Base-by-base conservation (phyloP, 768 basidiomycete genomes). In the Suillus sp. region DNA sequence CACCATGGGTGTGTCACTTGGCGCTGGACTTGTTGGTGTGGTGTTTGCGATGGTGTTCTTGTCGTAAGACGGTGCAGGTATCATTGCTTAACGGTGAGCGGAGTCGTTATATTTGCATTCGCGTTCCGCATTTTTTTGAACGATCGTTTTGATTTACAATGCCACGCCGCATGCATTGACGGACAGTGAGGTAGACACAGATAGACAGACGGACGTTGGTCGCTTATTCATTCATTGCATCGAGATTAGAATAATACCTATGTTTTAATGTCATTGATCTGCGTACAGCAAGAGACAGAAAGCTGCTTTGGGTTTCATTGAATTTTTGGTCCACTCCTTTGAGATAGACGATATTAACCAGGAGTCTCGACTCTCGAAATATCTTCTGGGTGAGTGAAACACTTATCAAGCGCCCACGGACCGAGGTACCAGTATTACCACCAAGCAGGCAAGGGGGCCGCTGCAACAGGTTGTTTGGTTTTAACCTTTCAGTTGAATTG, bases 11-110 rank as follows among this genome's bases (percentile, higher is more conserved):
- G 67, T 75, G 10, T 80, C 79, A 2, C 64, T 68, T 38, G 51
- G 75, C 56, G 75, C 74, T 22, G 71, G 73, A 16, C 30, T 77
- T 14, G 69, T 65, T 0, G 77, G 78, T 55, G 72, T 75, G n/a
- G 38, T 71, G 48, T 73, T 75, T 55, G 77, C 78, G 8, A 72
- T 78, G 61, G 66, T 62, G 2, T 76, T 79, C 68, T 65, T 80
- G 58, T 73, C 78, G 27, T 80, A 64, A 68, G 64, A 40, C n/a
- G 32, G 43, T 18, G 5, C 11, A 1, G 55, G 8, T 37, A 10
- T 22, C 8, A 35, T 14, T 55, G 13, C n/a, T 55, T 35, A 34
- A 55, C n/a, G n/a, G 16, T 37, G 6, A 34, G 34, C 35, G 11
- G 8, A 22, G 35, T 25, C 9, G 16, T 25, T 25, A n/a, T 22